phyloP scores from a whole-genome alignment of 2,329 filamentous ascomycete species.

The Calonectria pauciramosa region DNA sequence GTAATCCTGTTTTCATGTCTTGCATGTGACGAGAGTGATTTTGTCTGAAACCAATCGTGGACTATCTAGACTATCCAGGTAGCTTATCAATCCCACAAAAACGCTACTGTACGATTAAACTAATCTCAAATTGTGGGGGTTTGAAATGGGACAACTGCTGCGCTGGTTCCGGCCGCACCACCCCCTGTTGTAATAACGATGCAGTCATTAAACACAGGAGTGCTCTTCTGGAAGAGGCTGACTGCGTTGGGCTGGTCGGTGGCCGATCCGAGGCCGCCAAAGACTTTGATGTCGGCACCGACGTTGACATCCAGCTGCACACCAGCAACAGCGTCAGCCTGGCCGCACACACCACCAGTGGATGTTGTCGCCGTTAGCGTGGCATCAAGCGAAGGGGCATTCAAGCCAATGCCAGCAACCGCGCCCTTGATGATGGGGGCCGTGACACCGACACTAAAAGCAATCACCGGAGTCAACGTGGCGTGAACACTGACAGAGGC shows the following conservation, averaged over 20 bases:
- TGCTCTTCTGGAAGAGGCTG: background rate
- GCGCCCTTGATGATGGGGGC: background rate
- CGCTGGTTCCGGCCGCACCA: background rate
- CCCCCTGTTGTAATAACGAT: background rate
- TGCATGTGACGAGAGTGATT: no score
- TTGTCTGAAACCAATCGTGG: no score
- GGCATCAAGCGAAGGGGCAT: background rate
- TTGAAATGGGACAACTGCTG: no score
- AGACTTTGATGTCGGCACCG: background rate
- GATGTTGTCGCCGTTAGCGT: background rate
- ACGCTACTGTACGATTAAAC: no score
- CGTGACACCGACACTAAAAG: background rate
- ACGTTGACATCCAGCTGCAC: background rate
- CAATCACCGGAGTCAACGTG: background rate
- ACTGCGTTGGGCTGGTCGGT: background rate
- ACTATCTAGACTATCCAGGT: no score
- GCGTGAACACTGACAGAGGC: background rate
- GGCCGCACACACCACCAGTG: background rate
- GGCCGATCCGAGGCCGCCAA: background rate
- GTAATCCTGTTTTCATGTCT: no score
- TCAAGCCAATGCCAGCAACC: background rate
- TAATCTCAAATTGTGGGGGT: no score
- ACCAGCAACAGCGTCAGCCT: background rate
- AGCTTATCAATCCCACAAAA: no score
- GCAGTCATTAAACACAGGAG: background rate